These are phyloP conservation scores for Cytospora mali DNA, from an alignment of 2,329 filamentous ascomycete species.

Conservation along the genomic window DNA sequence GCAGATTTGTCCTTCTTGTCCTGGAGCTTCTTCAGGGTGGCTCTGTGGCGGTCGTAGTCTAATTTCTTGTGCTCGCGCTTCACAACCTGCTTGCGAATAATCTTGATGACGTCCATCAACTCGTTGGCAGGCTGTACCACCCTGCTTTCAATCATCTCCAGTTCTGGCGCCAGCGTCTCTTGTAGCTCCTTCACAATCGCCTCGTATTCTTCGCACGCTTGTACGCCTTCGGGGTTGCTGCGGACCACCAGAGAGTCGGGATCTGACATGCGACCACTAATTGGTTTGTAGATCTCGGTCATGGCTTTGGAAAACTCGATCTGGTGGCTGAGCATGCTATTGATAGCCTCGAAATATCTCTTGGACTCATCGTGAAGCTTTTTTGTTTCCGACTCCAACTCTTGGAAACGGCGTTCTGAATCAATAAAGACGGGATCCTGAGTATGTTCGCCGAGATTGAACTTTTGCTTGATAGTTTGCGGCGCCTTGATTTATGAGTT, in stretches of 20 bases:
- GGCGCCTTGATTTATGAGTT: conserved; percentile 63
- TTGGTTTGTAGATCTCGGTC: conserved; percentile 96
- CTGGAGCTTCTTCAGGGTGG: conserved; percentile 86
- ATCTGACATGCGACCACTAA: conserved; percentile 93
- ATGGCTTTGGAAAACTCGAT: conserved; percentile 98
- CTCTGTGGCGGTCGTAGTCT: conserved; percentile 87
- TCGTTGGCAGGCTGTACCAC: conserved; percentile 93
- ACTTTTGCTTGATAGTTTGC: conserved; percentile 86
- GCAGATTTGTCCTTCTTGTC: conserved; percentile 96
- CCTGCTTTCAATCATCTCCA: conserved; percentile 95
- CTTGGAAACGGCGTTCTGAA: conserved; percentile 88
- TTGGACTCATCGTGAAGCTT: conserved; percentile 95
- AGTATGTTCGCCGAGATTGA: conserved; percentile 94
- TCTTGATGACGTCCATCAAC: conserved; percentile 91
- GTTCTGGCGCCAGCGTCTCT: conserved; percentile 82
- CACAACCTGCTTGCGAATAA: conserved; percentile 81
- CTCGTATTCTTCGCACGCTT: conserved; percentile 96
- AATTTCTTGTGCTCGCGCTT: conserved; percentile 98
- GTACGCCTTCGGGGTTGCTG: conserved; percentile 90
- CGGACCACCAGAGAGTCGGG: conserved; percentile 79
- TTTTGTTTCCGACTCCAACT: conserved; percentile 95
- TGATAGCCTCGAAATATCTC: conserved; percentile 97
- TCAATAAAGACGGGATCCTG: conserved; percentile 95
- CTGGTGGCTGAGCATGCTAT: conserved; percentile 95
- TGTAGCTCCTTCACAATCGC: conserved; percentile 86